These are phyloP conservation scores for Xylaria hypoxylon DNA, from an alignment of 2,329 filamentous ascomycete genomes.

Conservation along the genomic window DNA sequence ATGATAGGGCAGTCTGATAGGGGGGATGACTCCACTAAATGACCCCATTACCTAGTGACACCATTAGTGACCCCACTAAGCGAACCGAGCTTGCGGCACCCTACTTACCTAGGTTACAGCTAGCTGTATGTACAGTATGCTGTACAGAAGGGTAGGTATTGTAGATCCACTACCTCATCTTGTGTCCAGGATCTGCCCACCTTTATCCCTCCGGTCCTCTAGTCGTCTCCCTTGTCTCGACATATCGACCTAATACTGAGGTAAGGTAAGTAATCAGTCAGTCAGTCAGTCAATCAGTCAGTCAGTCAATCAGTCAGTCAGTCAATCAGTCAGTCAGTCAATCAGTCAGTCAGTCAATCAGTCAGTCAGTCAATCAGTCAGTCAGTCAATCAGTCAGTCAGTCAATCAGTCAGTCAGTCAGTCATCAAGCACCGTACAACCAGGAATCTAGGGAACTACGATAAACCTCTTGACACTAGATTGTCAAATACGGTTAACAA, in stretches of 20 bases:
- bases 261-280: background rate
- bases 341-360: too few relatives aligned
- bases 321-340: background rate
- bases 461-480: background rate
- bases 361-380: too few relatives aligned
- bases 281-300: too few relatives aligned
- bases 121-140: conserved; percentile 3
- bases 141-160: conserved; percentile 1
- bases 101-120: background rate
- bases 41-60: background rate
- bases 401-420: too few relatives aligned
- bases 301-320: background rate
- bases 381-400: too few relatives aligned
- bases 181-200: too few relatives aligned
- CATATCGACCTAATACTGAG: background rate
- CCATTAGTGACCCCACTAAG: conserved; percentile 8
- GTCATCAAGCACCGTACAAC: background rate
- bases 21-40: background rate
- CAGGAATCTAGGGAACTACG: background rate
- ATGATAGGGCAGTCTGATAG: too few relatives aligned
- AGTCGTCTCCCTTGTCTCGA: background rate
- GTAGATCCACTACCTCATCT: conserved; percentile 5
- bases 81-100: conserved; percentile 11
- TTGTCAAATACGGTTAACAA: background rate
- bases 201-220: too few relatives aligned